Evolutionary conservation across 1,139 yeast genomes (phyloP), one percentile per base, ranked within the genome.

Genomic region (Pichia sp.): DNA sequence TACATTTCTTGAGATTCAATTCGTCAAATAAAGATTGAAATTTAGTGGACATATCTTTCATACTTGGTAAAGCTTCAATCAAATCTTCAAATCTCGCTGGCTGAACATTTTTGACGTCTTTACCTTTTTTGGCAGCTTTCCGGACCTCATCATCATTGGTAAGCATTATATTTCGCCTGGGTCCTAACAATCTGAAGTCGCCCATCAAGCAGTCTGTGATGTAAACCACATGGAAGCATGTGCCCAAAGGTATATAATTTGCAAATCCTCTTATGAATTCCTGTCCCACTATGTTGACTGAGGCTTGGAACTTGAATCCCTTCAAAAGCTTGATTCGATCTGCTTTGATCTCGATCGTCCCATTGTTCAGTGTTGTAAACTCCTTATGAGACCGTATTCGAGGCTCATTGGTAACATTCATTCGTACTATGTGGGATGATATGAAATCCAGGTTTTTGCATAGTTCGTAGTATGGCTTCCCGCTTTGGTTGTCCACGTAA

Each of bases 361-460:
- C 73, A 21, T 75, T 76, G 51, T 72, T 81, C 33, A 78, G 49
- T 0, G 93, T 80, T 35, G 63, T 63, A 51, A 71, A 78, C 24
- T 44, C 43, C 20, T 34, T 44, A 18, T 38, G 41, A 2, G 44
- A 26, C 15, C 46, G 35, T 28, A 34, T 69, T 55, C 33, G 65
- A 64, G 27, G 64, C 51, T 64, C 60, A 10, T 66, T 56, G 16
- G 69, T 53, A 1, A 67, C 56, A 31, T 44, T 41, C 4, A 58
- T 46, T 38, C 67, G 61, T 21, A 84, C 57, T 18, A 86, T 71
- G 56, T 86, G 96, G 1, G 87, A 74, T 35, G 72, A 70, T 8
- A 85, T 61, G 52, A 84, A 86, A 21, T 81, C 88, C 33, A 75
- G 78, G 35, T 65, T 69, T 38, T 71, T 70, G 51, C 88, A 81